A percentile compares a stretch with the other conserved stretches of the same genome.
Evolutionary conservation across 768 basidiomycete species (phyloP).

Genomic region (Rhodotorula graminis): DNA sequence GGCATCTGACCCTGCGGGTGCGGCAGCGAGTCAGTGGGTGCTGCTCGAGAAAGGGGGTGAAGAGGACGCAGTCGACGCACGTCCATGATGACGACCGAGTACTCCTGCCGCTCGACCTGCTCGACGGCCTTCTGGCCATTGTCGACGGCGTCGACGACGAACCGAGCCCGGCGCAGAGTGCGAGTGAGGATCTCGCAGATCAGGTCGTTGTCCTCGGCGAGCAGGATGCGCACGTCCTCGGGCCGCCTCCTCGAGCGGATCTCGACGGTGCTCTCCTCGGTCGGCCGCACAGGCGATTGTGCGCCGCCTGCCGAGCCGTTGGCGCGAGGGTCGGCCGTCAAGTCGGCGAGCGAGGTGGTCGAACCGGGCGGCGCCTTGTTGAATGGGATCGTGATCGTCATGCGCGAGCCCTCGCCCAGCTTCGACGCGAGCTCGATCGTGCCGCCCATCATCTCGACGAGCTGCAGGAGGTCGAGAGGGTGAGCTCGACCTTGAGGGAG

Average conservation of each 20-base stretch:
- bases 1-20: conserved; percentile 21
- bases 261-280: no score
- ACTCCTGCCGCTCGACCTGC: conserved; percentile 39
- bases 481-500: no score
- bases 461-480: background rate
- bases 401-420: conserved; percentile 7
- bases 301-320: no score
- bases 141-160: conserved; percentile 41
- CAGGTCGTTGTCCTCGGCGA: conserved; percentile 31
- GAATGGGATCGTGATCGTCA: conserved; percentile 15
- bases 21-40: background rate
- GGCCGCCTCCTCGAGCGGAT: background rate
- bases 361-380: background rate
- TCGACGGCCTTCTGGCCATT: conserved; percentile 45
- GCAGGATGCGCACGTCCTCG: conserved; percentile 12
- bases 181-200: conserved; percentile 25
- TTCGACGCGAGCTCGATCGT: conserved; percentile 7
- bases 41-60: background rate
- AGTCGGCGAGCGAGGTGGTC: no score
- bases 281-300: no score
- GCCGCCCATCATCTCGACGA: conserved; percentile 34
- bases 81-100: conserved; percentile 46
- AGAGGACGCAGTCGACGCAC: conserved; percentile 2
- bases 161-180: conserved; percentile 5
- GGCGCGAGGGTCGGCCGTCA: no score